Percentiles rank a stretch among this genome's conserved stretches.
These are phyloP conservation scores for Pelargonium australe DNA, from an alignment of 441 rosid genomes.

Conservation along the genomic window DNA sequence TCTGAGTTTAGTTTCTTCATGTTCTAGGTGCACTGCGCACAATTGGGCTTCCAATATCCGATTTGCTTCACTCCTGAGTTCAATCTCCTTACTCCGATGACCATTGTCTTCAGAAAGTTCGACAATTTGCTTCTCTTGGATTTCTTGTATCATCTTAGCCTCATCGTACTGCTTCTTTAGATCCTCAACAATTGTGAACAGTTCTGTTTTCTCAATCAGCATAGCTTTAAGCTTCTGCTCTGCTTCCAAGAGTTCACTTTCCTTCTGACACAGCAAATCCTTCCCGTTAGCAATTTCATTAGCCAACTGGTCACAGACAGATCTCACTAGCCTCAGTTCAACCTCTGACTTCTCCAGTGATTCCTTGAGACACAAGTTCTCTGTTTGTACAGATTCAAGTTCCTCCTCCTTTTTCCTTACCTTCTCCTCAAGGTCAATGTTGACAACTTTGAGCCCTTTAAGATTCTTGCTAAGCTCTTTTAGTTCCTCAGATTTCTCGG, in stretches of 20 bases:
- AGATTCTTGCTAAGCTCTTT: slow-evolving; percentile 37
- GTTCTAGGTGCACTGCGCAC: slow-evolving; percentile 34
- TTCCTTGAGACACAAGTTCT: slow-evolving; percentile 33
- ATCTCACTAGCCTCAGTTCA: slow-evolving; percentile 37
- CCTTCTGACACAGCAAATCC: slow-evolving; percentile 39
- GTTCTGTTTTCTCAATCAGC: slow-evolving; percentile 40
- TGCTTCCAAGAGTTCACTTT: slow-evolving; percentile 38
- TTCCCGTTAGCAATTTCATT: slow-evolving; percentile 39
- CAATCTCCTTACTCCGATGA: slow-evolving; percentile 39
- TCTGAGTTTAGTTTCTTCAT: slow-evolving; percentile 40
- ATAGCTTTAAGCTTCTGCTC: slow-evolving; percentile 32
- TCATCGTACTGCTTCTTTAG: slow-evolving; percentile 51
- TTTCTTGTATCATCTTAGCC: slow-evolving; percentile 38
- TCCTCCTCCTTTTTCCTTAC: slow-evolving; percentile 34
- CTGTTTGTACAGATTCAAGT: slow-evolving; percentile 34
- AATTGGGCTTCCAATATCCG: slow-evolving; percentile 41
- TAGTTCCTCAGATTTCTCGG: slow-evolving; percentile 41
- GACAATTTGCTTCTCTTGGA: slow-evolving; percentile 43
- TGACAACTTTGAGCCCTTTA: slow-evolving; percentile 38
- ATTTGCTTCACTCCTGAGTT: slow-evolving; percentile 34
- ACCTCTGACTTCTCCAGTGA: slow-evolving; percentile 31
- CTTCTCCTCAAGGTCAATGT: slow-evolving; percentile 51
- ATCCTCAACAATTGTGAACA: slow-evolving; percentile 41
- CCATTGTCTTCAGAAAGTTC: slow-evolving; percentile 47
- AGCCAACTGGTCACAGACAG: slow-evolving; percentile 38